A percentile compares a stretch with the other conserved stretches of the same genome.
Conservation (phyloP, 805 yeast species). For the Yarrowia yakushimensis region DNA sequence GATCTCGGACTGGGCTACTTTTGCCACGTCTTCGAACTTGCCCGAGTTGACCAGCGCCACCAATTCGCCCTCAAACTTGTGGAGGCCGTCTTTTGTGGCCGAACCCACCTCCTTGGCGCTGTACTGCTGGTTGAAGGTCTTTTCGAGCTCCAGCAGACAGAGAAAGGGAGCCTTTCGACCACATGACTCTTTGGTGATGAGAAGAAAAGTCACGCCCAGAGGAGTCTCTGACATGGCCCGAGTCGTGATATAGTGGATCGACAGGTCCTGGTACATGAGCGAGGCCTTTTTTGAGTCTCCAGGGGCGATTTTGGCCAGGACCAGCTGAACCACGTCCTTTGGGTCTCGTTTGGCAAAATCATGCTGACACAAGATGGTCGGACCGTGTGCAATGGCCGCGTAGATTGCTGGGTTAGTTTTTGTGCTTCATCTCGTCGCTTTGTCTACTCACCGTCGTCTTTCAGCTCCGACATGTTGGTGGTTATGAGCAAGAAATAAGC, state of each 20-base stretch:
- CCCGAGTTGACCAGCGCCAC: conserved; percentile 28
- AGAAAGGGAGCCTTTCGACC: conserved; percentile 32
- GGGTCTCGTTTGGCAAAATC: conserved; percentile 21
- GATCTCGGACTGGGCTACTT: conserved; percentile 45
- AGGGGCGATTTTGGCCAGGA: conserved; percentile 31
- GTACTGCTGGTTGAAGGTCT: conserved; percentile 11
- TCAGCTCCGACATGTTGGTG: conserved; percentile 10
- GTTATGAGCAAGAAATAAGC: neutral
- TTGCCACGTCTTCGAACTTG: conserved; percentile 31
- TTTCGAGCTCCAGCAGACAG: conserved; percentile 29
- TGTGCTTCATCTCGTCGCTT: too few species aligned
- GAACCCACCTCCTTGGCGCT: neutral
- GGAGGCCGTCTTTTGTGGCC: neutral
- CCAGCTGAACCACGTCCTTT: conserved; percentile 28
- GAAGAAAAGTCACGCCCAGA: conserved; percentile 35
- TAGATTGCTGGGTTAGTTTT: conserved; percentile 13
- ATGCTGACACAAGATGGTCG: neutral
- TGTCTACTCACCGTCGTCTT: conserved; percentile 7
- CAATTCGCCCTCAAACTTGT: conserved; percentile 22
- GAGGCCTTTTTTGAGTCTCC: conserved; percentile 35
- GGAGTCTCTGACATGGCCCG: conserved; percentile 31
- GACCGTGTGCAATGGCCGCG: conserved; percentile 2
- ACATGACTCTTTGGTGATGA: conserved; percentile 30
- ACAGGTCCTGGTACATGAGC: conserved; percentile 35
- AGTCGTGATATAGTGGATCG: conserved; percentile 37